Base-by-base conservation (phyloP, 768 basidiomycete species). In the Porphyrellus cyaneotinctus region DNA sequence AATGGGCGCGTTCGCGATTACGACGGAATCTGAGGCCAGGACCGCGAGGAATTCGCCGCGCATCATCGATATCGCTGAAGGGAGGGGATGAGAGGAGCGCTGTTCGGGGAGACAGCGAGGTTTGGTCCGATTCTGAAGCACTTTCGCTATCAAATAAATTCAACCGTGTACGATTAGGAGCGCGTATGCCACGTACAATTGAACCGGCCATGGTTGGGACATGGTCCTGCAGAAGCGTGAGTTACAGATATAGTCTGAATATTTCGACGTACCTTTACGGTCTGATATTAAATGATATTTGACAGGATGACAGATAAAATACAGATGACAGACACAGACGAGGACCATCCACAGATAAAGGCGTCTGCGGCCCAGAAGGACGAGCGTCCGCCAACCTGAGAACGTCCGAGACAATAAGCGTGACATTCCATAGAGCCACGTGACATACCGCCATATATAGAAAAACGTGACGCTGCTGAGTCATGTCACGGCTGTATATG, bases 401-500 rank as follows among this genome's bases (percentile, higher is more conserved):
- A 31, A 36, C 26, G 47, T 59, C 52, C 41, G 32, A 63, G 54
- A 57, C 64, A 41, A 61, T 5, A 26, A 51, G 39, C 49, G 39
- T 64, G 63, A 63, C 55, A n/a, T 10, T 4, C n/a, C n/a, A n/a
- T n/a, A 13, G 10, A 9, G 14, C 70, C 68, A 68, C 58, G 52
- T 67, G 65, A 47, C 4, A 0, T 0, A 0, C 0, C 39, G 1
- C 51, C 31, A 4, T 8, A 38, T 63, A 31, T 26, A 13, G 53
- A 4, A 1, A 3, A 0, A 0, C 0, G 63, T 64, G 63, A 69
- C 63, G 36, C 31, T 43, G 56, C 47, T 58, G 56, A 54, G 10
- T 63, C 48, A 65, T 59, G 64, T 69, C 69, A 71, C 69, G n/a
- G 17, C 62, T 71, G 68, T 69, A 69, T 71, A 71, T 64, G 38